Conservation (phyloP, 495 filamentous ascomycete species). For the Trichoderma reesei region DNA sequence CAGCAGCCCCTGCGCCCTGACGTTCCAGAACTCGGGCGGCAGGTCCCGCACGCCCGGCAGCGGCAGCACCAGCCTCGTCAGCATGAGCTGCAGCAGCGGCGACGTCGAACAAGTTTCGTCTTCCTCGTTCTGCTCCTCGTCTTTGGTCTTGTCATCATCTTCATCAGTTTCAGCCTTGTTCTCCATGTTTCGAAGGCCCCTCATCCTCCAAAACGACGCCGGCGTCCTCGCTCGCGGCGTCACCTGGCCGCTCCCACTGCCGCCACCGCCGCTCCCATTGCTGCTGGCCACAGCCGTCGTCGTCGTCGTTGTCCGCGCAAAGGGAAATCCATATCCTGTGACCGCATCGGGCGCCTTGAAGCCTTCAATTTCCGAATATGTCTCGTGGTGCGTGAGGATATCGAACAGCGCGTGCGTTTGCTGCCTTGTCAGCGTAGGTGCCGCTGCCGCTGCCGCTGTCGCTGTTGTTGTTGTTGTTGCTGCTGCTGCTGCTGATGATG, state of each 20-base stretch:
- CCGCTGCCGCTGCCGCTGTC: background rate
- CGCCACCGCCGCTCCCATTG: too few species aligned
- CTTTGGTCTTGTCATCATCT: constrained; percentile 4
- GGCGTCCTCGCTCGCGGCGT: constrained; percentile 7
- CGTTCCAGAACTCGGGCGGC: constrained; percentile 47
- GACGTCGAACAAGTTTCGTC: constrained; percentile 28
- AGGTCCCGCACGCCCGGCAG: constrained; percentile 50
- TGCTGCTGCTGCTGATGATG: background rate
- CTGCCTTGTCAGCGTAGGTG: constrained; percentile 25
- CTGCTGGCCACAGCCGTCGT: too few species aligned
- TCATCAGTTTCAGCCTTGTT: background rate
- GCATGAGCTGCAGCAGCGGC: constrained; percentile 48
- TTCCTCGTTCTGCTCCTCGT: constrained; percentile 10
- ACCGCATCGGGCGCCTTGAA: constrained; percentile 48
- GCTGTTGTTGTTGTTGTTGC: background rate
- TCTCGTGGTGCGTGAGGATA: constrained; percentile 54
- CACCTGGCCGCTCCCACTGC: background rate
- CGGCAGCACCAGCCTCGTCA: constrained; percentile 45
- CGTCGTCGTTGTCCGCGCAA: constrained; percentile 19
- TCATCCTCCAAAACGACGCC: background rate
- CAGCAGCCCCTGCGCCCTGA: constrained; percentile 35
- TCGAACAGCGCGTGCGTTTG: constrained; percentile 55
- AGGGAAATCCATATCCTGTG: constrained; percentile 49
- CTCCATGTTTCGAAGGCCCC: background rate
- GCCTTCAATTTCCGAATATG: constrained; percentile 50